Evolutionary conservation across 768 basidiomycete genomes (phyloP).

Genomic region (Boletus barrowsii): DNA sequence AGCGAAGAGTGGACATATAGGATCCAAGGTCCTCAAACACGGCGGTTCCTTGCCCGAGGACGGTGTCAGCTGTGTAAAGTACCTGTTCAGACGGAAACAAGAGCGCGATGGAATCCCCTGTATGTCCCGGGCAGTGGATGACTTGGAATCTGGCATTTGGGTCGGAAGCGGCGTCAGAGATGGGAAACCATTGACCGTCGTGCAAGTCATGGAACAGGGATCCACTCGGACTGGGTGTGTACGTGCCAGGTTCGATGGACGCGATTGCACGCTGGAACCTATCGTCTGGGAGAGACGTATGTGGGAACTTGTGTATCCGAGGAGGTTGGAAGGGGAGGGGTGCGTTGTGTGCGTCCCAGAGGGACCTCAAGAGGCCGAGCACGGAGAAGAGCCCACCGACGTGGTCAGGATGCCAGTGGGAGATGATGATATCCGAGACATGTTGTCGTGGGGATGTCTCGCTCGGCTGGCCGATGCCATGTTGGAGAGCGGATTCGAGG

Average conservation of each 20-base stretch:
- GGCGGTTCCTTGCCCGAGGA: conserved; percentile 87
- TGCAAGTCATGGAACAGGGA: conserved; percentile 53
- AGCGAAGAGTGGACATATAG: conserved; percentile 65
- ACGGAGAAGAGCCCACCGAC: conserved; percentile 72
- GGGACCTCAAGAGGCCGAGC: conserved; percentile 55
- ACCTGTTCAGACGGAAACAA: conserved; percentile 65
- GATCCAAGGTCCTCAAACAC: conserved; percentile 80
- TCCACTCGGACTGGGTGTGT: conserved; percentile 42
- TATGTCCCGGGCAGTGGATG: conserved; percentile 89
- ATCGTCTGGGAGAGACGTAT: conserved; percentile 30
- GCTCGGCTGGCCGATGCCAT: conserved; percentile 28
- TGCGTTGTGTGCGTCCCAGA: conserved; percentile 57
- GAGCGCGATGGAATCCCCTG: conserved; percentile 78
- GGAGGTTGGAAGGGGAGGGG: conserved; percentile 57
- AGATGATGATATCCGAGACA: conserved; percentile 86
- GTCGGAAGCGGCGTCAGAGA: conserved; percentile 16
- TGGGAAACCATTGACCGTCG: conserved; percentile 51
- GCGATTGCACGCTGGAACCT: conserved; percentile 37
- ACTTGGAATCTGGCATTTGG: conserved; percentile 46
- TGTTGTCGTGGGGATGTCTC: conserved; percentile 27
- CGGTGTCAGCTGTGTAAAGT: conserved; percentile 87
- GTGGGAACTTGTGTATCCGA: conserved; percentile 71
- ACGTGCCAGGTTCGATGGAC: conserved; percentile 40
- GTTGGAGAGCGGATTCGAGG: conserved; percentile 59
- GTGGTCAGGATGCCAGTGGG: conserved; percentile 91